Evolutionary conservation across 2,329 filamentous ascomycete genomes (phyloP).

Genomic region (Monosporascus ibericus): DNA sequence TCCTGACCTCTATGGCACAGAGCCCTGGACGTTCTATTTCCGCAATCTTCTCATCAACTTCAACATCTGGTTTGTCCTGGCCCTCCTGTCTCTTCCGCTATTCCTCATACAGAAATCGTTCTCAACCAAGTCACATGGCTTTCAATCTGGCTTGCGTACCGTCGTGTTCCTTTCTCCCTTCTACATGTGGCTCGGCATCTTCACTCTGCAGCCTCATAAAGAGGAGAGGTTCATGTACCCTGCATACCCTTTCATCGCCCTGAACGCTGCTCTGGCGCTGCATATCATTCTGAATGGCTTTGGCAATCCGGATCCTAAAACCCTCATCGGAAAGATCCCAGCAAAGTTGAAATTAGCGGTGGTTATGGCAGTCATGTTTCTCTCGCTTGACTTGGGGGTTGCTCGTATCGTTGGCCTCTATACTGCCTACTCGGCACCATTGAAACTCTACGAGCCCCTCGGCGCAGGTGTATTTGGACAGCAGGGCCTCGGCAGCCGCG

Average conservation of each 20-base stretch:
- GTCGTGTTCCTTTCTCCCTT: constrained; percentile 77
- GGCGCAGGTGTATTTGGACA: constrained; percentile 44
- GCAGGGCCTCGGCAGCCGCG: constrained; percentile 46
- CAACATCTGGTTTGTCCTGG: constrained; percentile 86
- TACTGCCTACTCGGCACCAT: constrained; percentile 76
- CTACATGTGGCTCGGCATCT: constrained; percentile 90
- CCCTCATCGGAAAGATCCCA: constrained; percentile 65
- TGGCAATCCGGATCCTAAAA: constrained; percentile 62
- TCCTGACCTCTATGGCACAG: constrained; percentile 88
- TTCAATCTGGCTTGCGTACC: constrained; percentile 66
- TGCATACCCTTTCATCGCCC: constrained; percentile 79
- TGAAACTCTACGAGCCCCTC: constrained; percentile 64
- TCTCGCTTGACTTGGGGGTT: constrained; percentile 60
- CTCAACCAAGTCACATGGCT: constrained; percentile 53
- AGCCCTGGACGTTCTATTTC: constrained; percentile 95
- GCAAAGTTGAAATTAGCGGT: constrained; percentile 64
- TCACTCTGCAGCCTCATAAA: constrained; percentile 90
- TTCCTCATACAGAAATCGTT: constrained; percentile 67
- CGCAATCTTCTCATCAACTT: constrained; percentile 91
- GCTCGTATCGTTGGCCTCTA: constrained; percentile 71
- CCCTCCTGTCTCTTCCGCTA: constrained; percentile 67
- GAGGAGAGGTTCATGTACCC: constrained; percentile 99
- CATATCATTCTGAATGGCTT: constrained; percentile 74
- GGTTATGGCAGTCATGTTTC: constrained; percentile 54
- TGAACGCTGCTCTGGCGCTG: constrained; percentile 80